Evolutionary conservation across 352 stramenopile species (phyloP), one percentile per base, ranked within the genome.

Genomic region (Blastocystis sp.): DNA sequence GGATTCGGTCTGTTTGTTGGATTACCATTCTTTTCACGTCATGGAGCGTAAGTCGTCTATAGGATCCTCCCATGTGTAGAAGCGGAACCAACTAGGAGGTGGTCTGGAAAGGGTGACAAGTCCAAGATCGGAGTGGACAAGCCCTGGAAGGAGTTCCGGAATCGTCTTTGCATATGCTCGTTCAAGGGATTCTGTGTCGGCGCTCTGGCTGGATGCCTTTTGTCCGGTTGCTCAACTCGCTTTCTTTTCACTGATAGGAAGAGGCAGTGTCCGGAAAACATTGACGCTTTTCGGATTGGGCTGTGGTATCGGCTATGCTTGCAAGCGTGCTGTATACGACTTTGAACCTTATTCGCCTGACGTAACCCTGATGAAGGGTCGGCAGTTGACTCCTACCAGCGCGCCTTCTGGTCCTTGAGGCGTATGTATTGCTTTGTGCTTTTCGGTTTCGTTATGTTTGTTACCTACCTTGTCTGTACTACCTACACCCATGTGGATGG

Each of bases 1-100:
- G 28, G 71, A 42, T 63, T 81, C 11, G 11, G 24, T 0, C 66
- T 81, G 48, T 81, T 81, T 81, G 71, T 81, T 81, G 7, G 7
- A 28, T 24, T 21, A 79, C 59, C n/a, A 38, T 63, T n/a, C 57
- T 63, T 19, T 63, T 24, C 19, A 63, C 24, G 19, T 24, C 17
- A 3, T 63, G 19, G 21, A 17, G 24, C 62, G 24, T 28, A 42
- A 71, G 4, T 66, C 40, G 61, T n/a, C 40, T 66, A 17, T 66
- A 10, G 28, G 28, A 34, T 34, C 28, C 28, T 34, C 28, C 28
- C 28, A 34, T 0, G 28, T 34, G 28, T 34, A 34, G 28, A 34
- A 34, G 28, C 9, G 19, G 10, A 61, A 61, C 52, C 9, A 61
- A 19, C 9, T 61, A 10, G 10, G 52, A 19, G 19, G 19, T 19